Percentiles rank a stretch among this genome's conserved stretches.
Evolutionary conservation across 139 green algal species (phyloP).

Genomic region (Volvox reticuliferus): DNA sequence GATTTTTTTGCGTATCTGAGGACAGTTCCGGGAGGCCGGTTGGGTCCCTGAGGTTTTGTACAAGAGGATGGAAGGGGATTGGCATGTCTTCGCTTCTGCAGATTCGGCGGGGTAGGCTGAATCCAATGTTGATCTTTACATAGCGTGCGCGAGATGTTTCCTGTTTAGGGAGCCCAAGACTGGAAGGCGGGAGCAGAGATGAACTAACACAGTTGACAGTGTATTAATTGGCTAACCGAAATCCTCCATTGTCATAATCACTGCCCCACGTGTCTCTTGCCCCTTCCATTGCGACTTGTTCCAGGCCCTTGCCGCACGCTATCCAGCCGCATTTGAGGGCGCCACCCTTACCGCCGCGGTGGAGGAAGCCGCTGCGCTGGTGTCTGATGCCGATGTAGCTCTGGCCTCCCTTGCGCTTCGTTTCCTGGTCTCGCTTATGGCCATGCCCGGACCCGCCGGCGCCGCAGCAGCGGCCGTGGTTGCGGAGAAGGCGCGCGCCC

Average conservation of each 20-base stretch:
- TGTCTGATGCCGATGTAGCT: constrained; percentile 86
- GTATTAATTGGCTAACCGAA: too few species aligned
- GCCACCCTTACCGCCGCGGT: constrained; percentile 24
- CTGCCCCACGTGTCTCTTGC: background rate
- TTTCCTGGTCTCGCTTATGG: constrained; percentile 75
- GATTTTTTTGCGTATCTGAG: background rate
- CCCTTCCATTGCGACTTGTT: background rate
- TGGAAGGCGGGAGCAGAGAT: too few species aligned
- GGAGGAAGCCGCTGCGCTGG: constrained; percentile 68
- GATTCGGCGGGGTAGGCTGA: too few species aligned
- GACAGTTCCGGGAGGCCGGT: background rate
- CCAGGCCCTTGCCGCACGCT: constrained; percentile 68
- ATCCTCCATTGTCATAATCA: too few species aligned
- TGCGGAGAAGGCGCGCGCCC: constrained; percentile 57
- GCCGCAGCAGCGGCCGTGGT: constrained; percentile 40
- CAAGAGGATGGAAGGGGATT: too few species aligned
- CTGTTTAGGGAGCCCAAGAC: too few species aligned
- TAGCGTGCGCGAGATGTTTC: too few species aligned
- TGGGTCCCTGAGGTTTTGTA: too few species aligned
- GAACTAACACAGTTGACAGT: too few species aligned
- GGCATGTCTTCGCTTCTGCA: too few species aligned
- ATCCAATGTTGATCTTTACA: too few species aligned
- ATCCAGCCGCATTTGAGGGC: constrained; percentile 53
- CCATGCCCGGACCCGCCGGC: constrained; percentile 51
- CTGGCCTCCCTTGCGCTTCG: constrained; percentile 80